These are phyloP conservation scores for Nicotiana benthamiana DNA, from an alignment of 257 asterid species.

Conservation along the genomic window DNA sequence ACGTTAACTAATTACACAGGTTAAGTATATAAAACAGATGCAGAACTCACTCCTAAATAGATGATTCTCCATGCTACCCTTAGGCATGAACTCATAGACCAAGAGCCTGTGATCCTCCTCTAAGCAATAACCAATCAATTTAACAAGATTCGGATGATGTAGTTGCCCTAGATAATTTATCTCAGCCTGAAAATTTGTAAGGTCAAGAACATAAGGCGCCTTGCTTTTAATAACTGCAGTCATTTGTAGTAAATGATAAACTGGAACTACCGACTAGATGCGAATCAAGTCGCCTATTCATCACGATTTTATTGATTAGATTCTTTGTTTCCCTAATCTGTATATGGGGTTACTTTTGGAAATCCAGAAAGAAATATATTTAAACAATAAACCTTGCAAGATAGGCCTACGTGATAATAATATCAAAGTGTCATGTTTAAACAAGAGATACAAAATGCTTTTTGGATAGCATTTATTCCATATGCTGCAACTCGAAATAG, in stretches of 20 bases:
- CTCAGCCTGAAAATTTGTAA: conserved; percentile 44
- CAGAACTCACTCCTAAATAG: conserved; percentile 55
- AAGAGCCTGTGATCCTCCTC: conserved; percentile 62
- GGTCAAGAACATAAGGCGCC: background rate
- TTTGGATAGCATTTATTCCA: background rate
- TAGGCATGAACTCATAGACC: conserved; percentile 67
- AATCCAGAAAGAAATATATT: background rate
- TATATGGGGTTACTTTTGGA: too few species aligned
- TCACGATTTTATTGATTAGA: background rate
- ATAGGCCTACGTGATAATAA: background rate
- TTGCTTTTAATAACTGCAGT: background rate
- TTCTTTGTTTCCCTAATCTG: background rate
- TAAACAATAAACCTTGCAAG: background rate
- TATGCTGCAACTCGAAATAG: background rate
- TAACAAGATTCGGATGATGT: conserved; percentile 65
- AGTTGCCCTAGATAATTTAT: conserved; percentile 59
- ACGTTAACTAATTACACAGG: background rate
- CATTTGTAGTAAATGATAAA: background rate
- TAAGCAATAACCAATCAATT: conserved; percentile 62
- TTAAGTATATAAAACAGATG: background rate
- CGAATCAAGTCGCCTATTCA: background rate
- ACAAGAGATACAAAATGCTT: background rate
- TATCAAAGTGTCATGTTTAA: background rate
- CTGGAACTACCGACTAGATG: background rate
- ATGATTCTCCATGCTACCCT: conserved; percentile 74